These are phyloP conservation scores for Davidsoniella eucalypti DNA, from an alignment of 2,329 filamentous ascomycete species.

Conservation along the genomic window DNA sequence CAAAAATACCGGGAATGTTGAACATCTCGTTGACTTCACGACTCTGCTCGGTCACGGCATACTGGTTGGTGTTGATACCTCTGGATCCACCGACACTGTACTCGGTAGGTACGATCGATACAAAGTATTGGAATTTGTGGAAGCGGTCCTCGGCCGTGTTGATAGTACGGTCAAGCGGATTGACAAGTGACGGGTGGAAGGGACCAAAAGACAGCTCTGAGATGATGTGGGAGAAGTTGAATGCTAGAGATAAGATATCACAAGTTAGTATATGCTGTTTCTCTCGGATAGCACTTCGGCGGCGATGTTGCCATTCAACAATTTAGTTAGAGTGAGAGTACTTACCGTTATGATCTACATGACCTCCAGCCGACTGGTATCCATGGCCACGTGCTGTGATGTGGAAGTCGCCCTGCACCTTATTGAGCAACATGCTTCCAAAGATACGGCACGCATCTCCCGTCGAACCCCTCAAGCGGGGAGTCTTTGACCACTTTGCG, in stretches of 20 bases:
- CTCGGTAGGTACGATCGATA: constrained; percentile 85
- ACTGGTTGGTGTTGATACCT: constrained; percentile 73
- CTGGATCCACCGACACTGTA: constrained; percentile 47
- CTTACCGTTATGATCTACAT: constrained; percentile 69
- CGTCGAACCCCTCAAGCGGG: constrained; percentile 36
- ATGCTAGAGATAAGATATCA: constrained; percentile 28
- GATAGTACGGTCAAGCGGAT: constrained; percentile 85
- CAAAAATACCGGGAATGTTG: constrained; percentile 74
- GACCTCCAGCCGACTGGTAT: constrained; percentile 61
- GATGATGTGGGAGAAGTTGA: constrained; percentile 97
- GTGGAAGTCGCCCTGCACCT: constrained; percentile 95
- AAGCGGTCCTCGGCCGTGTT: constrained; percentile 62
- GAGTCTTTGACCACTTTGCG: constrained; percentile 60
- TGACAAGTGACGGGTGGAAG: constrained; percentile 86
- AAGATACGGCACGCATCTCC: constrained; percentile 75
- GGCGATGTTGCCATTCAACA: too few species aligned
- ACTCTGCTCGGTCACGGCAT: constrained; percentile 85
- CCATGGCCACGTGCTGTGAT: constrained; percentile 91
- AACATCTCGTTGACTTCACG: constrained; percentile 47
- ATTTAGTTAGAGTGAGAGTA: constrained; percentile 13
- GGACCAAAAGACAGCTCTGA: constrained; percentile 91
- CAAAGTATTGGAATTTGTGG: constrained; percentile 95
- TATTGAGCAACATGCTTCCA: constrained; percentile 81
- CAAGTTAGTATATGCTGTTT: not conserved
- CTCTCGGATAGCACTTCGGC: not conserved